These are phyloP conservation scores for Neofusicoccum laricinum DNA, from an alignment of 2,329 filamentous ascomycete species.

Conservation along the genomic window DNA sequence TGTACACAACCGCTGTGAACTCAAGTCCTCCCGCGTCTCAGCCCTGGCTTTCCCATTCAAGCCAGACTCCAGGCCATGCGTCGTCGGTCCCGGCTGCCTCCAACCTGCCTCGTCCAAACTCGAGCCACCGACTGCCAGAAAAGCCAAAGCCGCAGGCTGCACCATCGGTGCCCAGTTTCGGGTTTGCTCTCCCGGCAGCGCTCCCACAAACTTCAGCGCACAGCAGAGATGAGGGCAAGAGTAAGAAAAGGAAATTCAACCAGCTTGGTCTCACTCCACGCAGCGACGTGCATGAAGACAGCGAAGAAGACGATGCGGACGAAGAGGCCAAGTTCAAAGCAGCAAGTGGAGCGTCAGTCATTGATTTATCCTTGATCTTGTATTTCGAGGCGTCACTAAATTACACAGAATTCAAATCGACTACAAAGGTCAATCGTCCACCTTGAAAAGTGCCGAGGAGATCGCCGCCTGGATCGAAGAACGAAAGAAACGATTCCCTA, in stretches of 20 bases:
- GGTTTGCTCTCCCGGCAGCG: conserved; percentile 28
- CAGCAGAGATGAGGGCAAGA: conserved; percentile 27
- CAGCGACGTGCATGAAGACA: conserved; percentile 41
- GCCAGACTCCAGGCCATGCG: neutral
- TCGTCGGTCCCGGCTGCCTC: neutral
- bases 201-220: neutral
- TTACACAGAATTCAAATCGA: conserved; percentile 41
- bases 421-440: conserved; percentile 54
- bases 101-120: neutral
- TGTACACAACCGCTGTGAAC: neutral
- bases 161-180: conserved; percentile 36
- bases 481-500: conserved; percentile 76
- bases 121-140: neutral
- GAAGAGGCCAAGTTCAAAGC: conserved; percentile 57
- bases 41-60: neutral
- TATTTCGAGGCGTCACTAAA: conserved; percentile 20
- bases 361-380: conserved; percentile 20
- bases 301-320: conserved; percentile 67
- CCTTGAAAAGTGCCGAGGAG: conserved; percentile 59
- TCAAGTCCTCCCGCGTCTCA: neutral
- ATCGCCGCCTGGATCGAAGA: conserved; percentile 78
- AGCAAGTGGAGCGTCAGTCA: conserved; percentile 53
- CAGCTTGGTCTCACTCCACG: conserved; percentile 69
- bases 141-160: conserved; percentile 18
- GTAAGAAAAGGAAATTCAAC: conserved; percentile 71